Percentiles rank a stretch among this genome's conserved stretches.
phyloP scores from a whole-genome alignment of 108 stramenopile genomes.

The Poteriospumella lacustris region DNA sequence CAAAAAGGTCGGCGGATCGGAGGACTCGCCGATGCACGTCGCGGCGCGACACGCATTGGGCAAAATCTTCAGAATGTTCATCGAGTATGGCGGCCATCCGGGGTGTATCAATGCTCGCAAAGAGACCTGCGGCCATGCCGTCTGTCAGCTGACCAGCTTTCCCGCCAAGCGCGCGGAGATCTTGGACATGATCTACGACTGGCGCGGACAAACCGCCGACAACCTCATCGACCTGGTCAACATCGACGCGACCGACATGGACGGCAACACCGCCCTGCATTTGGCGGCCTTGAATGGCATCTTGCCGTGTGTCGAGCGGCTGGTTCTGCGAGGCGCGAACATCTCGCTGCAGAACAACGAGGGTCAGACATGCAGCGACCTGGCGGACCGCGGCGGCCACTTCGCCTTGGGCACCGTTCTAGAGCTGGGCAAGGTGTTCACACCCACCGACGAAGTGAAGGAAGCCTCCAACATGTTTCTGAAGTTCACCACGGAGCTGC shows the following conservation, averaged over 20 bases:
- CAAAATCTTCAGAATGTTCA: neutral
- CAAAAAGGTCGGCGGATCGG: neutral
- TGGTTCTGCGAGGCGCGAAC: neutral
- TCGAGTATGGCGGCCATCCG: neutral
- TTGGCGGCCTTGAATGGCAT: neutral
- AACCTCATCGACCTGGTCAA: neutral
- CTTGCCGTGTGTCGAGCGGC: neutral
- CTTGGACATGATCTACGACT: neutral
- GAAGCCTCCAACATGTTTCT: neutral
- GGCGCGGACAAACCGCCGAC: neutral
- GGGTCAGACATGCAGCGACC: neutral
- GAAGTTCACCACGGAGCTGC: neutral
- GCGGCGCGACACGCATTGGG: neutral
- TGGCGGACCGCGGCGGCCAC: neutral
- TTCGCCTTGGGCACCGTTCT: neutral
- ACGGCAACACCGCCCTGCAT: constrained; percentile 2
- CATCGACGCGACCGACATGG: neutral
- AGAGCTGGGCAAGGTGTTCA: neutral
- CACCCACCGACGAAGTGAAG: neutral
- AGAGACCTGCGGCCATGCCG: neutral
- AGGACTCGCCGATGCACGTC: neutral
- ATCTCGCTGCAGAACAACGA: neutral
- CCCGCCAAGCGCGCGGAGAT: neutral
- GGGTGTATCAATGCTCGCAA: neutral
- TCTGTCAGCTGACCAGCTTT: neutral